Evolutionary conservation across 2,329 filamentous ascomycete genomes (phyloP).

Genomic region (Penicillium sp.): DNA sequence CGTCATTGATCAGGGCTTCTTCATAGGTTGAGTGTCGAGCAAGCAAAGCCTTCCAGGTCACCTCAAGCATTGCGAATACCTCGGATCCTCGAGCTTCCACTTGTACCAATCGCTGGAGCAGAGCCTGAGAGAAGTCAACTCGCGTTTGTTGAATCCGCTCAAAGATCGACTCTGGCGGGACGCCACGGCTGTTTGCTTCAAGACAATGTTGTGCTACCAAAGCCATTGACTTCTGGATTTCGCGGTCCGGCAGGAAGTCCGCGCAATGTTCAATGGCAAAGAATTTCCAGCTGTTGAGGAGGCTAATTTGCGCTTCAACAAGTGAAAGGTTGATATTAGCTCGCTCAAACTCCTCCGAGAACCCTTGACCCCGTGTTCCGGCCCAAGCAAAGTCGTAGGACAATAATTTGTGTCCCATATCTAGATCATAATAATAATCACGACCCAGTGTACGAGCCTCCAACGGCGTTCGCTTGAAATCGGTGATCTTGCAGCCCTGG

Average conservation of each 20-base stretch:
- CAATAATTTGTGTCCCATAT: slow-evolving; percentile 73
- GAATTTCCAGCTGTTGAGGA: slow-evolving; percentile 88
- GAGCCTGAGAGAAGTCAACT: slow-evolving; percentile 76
- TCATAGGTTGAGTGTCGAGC: slow-evolving; percentile 60
- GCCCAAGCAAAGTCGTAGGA: slow-evolving; percentile 76
- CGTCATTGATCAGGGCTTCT: slow-evolving; percentile 55
- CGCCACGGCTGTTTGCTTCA: slow-evolving; percentile 70
- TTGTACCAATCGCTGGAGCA: slow-evolving; percentile 76
- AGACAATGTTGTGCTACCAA: slow-evolving; percentile 77
- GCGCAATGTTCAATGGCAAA: slow-evolving; percentile 80
- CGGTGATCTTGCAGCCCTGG: slow-evolving; percentile 68
- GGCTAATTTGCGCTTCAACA: slow-evolving; percentile 83
- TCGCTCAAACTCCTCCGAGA: slow-evolving; percentile 76
- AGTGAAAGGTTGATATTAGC: slow-evolving; percentile 90
- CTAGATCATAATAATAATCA: slow-evolving; percentile 82
- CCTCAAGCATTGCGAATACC: slow-evolving; percentile 56
- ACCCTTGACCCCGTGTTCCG: slow-evolving; percentile 67
- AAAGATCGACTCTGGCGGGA: slow-evolving; percentile 79
- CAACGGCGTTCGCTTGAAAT: slow-evolving; percentile 76
- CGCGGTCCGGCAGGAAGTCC: slow-evolving; percentile 53
- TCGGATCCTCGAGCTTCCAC: slow-evolving; percentile 51
- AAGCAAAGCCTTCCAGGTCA: slow-evolving; percentile 63
- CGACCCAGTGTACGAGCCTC: slow-evolving; percentile 66
- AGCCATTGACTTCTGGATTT: slow-evolving; percentile 69
- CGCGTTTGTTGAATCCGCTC: slow-evolving; percentile 72